Base-by-base conservation (phyloP, 2,329 filamentous ascomycete genomes). In the Sarocladiaceae sp. region DNA sequence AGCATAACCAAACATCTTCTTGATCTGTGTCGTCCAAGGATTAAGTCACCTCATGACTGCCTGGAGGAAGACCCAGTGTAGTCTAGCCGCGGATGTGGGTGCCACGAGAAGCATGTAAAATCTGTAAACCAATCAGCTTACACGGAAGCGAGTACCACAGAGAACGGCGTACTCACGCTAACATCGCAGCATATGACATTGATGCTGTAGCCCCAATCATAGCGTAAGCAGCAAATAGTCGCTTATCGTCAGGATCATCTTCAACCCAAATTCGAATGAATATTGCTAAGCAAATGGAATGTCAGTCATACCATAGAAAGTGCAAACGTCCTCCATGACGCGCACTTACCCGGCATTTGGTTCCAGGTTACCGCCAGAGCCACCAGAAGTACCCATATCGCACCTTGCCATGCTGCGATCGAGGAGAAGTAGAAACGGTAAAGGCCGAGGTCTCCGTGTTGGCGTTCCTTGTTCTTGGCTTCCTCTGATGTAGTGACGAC, bases 391-490 rank as follows among this genome's bases (percentile, higher is more conserved):
- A 8, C n/a, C 35, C 35, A 37, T 11, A 17, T 17, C 6, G 18
- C n/a, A 17, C 18, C 11, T 6, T 37, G 8, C 35, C 35, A 37
- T 6, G 18, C 18, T 6, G 10, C 35, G 35, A 10, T 37, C 6
- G 35, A 37, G 35, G n/a, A 10, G n/a, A 37, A 37, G 35, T 37
- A 37, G 35, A 37, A 37, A n/a, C 35, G 35, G 35, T 37, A 37
- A 6, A 37, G 35, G 10, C 35, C 35, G 10, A 37, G 6, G n/a
- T 37, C 35, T 10, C 35, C 35, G 11, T n/a, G 8, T 37, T 17
- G 35, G 18, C 35, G 35, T 11, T 11, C n/a, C 11, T 37, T n/a
- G n/a, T n/a, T n/a, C n/a, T n/a, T n/a, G n/a, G n/a, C n/a, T n/a
- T n/a, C n/a, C 35, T 10, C 35, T 37, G 35, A 12, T 10, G 35